These are phyloP conservation scores for Ustilago esculenta DNA, from an alignment of 1,284 basidiomycete genomes.

Conservation along the genomic window DNA sequence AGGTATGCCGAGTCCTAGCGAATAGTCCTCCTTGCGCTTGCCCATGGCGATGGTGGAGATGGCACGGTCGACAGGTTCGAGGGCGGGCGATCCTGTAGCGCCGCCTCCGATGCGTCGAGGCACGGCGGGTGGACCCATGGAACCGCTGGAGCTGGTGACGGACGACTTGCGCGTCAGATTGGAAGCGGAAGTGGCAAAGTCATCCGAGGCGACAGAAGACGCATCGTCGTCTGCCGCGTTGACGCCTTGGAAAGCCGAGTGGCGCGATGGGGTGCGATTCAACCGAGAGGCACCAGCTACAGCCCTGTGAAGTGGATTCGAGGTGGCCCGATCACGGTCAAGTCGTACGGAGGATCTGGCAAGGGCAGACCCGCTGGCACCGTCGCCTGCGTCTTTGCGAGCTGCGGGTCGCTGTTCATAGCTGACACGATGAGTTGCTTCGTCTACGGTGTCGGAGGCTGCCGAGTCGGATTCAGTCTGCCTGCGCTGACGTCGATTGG, in stretches of 20 bases:
- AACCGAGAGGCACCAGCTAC: slow-evolving; percentile 22
- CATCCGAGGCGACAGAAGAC: slow-evolving; percentile 34
- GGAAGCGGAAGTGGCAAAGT: slow-evolving; percentile 26
- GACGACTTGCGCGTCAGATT: slow-evolving; percentile 46
- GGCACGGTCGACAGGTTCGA: slow-evolving; percentile 31
- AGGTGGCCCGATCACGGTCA: slow-evolving; percentile 34
- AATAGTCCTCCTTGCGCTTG: slow-evolving; percentile 42
- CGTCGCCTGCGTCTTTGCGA: slow-evolving; percentile 16
- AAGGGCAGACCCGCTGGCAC: slow-evolving; percentile 14
- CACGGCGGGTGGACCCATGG: slow-evolving; percentile 46
- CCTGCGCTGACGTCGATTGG: slow-evolving; percentile 19
- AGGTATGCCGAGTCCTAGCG: slow-evolving; percentile 43
- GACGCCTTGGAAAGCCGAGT: slow-evolving; percentile 14
- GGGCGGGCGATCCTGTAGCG: slow-evolving; percentile 18
- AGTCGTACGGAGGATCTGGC: slow-evolving; percentile 16
- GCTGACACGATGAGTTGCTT: slow-evolving; percentile 9
- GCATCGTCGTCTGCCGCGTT: slow-evolving; percentile 31
- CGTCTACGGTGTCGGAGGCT: slow-evolving; percentile 27
- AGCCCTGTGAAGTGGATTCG: slow-evolving; percentile 37
- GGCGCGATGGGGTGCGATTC: slow-evolving; percentile 25
- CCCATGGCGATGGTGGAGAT: slow-evolving; percentile 37
- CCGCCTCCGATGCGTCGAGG: slow-evolving; percentile 29
- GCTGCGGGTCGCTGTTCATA: slow-evolving; percentile 12
- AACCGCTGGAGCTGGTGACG: slow-evolving; percentile 42
- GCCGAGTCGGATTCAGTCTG: slow-evolving; percentile 25